Evolutionary conservation across 371 early-diverging fungal species (phyloP), one percentile per base, ranked within the genome.

Genomic region (Mortierella sp.): DNA sequence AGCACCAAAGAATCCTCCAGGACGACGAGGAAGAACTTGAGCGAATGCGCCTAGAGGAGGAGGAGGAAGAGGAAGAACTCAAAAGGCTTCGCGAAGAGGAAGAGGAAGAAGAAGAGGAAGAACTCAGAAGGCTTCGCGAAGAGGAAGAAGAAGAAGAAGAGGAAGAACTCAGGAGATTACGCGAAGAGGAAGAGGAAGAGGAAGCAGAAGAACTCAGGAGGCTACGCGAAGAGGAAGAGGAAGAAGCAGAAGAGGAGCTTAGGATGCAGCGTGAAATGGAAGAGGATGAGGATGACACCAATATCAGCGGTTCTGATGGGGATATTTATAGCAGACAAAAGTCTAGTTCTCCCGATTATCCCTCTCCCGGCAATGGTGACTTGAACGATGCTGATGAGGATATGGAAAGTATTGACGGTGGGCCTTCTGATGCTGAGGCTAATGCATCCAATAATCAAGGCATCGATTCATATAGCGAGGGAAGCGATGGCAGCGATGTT

Each of bases 61-160:
- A 45, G 13, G 37, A 59, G 26, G 56, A 57, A 17, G 58, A 57
- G 58, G 62, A 61, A 6, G 34, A 34, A 17, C 19, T 2, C 2
- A 12, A 13, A 8, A 28, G 47, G n/a, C 1, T 61, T 1, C 57
- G 35, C 1, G 34, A 34, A 34, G 34, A 57, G 9, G 57, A 57
- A 57, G 62, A 61, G 10, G 58, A 31, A 17, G 53, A 49, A 17
- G 54, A 61, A 34, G 58, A 59, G 4, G 59, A 57, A 57, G 10
- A 9, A 54, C 34, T 8, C n/a, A 5, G 19, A 26, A 19, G 22
- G 19, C 64, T 22, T 37, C 55, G 51, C 51, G 51, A 26, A 54
- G 55, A 54, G 55, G 28, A 54, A 29, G 49, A 61, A 13, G 58
- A 31, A 13, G 53, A 37, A 10, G 54, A 42, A 40, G 49, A 59